phyloP scores from a whole-genome alignment of 768 basidiomycete species.

The Pisolithus microcarpus region DNA sequence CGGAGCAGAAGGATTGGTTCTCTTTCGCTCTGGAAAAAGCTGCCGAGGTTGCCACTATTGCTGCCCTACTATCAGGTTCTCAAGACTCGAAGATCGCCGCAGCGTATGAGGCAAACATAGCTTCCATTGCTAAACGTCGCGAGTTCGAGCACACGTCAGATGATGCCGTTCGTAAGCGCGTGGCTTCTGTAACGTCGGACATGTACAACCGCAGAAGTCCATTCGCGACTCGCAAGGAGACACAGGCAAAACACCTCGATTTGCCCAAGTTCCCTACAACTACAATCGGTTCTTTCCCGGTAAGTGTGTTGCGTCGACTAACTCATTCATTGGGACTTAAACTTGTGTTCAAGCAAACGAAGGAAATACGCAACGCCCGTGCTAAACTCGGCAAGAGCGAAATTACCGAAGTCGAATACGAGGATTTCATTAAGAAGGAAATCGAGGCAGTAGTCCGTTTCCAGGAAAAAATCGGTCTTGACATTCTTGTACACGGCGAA shows the following conservation, averaged over 20 bases:
- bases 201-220: constrained; percentile 83
- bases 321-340: constrained; percentile 2
- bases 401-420: constrained; percentile 80
- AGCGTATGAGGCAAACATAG: constrained; percentile 83
- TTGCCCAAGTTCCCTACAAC: constrained; percentile 98
- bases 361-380: constrained; percentile 96
- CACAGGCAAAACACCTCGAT: constrained; percentile 82
- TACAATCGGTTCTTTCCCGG: constrained; percentile 97
- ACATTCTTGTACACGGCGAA: constrained; percentile 97
- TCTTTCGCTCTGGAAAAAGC: constrained; percentile 98
- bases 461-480: constrained; percentile 95
- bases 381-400: constrained; percentile 91
- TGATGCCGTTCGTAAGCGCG: constrained; percentile 90
- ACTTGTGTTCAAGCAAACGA: constrained; percentile 69
- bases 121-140: constrained; percentile 88
- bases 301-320: constrained; percentile 26
- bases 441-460: constrained; percentile 88
- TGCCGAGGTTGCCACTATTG: constrained; percentile 80
- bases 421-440: constrained; percentile 97
- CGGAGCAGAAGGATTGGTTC: constrained; percentile 94
- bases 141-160: constrained; percentile 92
- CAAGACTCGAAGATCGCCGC: constrained; percentile 64
- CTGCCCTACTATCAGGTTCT: constrained; percentile 77
- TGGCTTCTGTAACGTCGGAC: constrained; percentile 82
- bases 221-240: constrained; percentile 80